These are phyloP conservation scores for Aspergillus carbonarius DNA, from an alignment of 2,329 filamentous ascomycete species.

Conservation along the genomic window DNA sequence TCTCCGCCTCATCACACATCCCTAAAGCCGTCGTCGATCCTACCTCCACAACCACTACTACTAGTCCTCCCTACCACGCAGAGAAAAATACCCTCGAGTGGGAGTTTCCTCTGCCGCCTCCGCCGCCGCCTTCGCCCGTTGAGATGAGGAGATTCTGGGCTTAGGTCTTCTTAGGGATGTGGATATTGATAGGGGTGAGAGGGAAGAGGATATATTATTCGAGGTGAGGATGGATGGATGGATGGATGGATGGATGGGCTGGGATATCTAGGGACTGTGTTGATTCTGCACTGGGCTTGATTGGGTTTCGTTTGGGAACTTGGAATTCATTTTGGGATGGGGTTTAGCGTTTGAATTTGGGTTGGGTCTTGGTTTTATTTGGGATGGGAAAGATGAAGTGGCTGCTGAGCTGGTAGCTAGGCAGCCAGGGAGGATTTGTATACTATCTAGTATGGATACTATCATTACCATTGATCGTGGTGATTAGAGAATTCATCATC, in stretches of 20 bases:
- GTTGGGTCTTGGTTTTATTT: not conserved
- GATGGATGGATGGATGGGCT: not conserved
- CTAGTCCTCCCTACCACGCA: not conserved
- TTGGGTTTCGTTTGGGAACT: not conserved
- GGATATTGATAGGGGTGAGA: too few species aligned
- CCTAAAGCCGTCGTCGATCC: slow-evolving; percentile 34
- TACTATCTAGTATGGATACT: too few species aligned
- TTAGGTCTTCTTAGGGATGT: not conserved
- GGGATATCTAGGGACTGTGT: not conserved
- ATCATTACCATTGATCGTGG: too few species aligned
- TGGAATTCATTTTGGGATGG: not conserved
- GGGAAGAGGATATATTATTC: not conserved
- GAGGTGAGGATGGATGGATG: not conserved
- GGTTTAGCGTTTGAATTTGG: not conserved
- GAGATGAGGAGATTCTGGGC: slow-evolving; percentile 17
- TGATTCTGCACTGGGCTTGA: not conserved
- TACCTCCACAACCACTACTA: not conserved
- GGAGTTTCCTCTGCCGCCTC: slow-evolving; percentile 21
- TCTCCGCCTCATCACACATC: slow-evolving; percentile 33
- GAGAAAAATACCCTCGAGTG: not conserved
- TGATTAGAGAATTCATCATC: too few species aligned
- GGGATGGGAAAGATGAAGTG: too few species aligned
- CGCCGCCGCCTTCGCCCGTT: slow-evolving; percentile 34
- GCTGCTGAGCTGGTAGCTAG: too few species aligned
- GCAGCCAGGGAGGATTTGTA: too few species aligned